A percentile compares a stretch with the other conserved stretches of the same genome.
Evolutionary conservation across 2,329 filamentous ascomycete species (phyloP).

Genomic region (Fusarium sarcochroum): DNA sequence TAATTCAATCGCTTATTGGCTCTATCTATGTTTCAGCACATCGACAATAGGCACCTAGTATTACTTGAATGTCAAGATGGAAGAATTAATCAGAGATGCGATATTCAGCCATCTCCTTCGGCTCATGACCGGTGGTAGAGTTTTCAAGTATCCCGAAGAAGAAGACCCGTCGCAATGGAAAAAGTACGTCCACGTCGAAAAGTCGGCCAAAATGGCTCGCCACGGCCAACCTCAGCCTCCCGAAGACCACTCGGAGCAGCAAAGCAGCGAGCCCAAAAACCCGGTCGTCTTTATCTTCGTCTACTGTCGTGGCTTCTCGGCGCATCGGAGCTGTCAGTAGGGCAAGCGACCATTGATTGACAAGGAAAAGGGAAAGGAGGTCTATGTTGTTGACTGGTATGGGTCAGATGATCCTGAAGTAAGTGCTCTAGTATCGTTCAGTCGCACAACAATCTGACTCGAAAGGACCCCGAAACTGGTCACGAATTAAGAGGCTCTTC

Average conservation of each 20-base stretch:
- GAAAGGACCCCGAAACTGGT: slow-evolving; percentile 9
- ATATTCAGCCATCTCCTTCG: slow-evolving; percentile 14
- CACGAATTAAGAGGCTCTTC: slow-evolving; percentile 13
- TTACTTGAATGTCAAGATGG: background rate
- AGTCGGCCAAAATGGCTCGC: slow-evolving; percentile 14
- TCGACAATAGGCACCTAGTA: background rate
- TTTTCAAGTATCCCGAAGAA: slow-evolving; percentile 18
- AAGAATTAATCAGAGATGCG: slow-evolving; percentile 7
- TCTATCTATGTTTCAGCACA: background rate
- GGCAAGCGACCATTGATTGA: background rate
- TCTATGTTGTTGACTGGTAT: slow-evolving; percentile 14
- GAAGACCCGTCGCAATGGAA: slow-evolving; percentile 18
- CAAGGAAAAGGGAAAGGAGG: slow-evolving; percentile 6
- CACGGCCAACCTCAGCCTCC: slow-evolving; percentile 3
- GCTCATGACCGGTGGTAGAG: slow-evolving; percentile 1
- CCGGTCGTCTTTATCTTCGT: background rate
- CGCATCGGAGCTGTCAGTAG: background rate
- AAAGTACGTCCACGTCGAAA: slow-evolving; percentile 9
- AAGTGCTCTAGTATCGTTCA: accelerated
- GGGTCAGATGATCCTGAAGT: slow-evolving; percentile 7
- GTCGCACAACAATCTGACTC: background rate
- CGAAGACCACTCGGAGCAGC: background rate
- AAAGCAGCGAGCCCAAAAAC: background rate
- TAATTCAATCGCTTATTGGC: background rate
- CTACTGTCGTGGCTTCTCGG: background rate